phyloP scores from a whole-genome alignment of 345 rosid species.

The Salix udensis region DNA sequence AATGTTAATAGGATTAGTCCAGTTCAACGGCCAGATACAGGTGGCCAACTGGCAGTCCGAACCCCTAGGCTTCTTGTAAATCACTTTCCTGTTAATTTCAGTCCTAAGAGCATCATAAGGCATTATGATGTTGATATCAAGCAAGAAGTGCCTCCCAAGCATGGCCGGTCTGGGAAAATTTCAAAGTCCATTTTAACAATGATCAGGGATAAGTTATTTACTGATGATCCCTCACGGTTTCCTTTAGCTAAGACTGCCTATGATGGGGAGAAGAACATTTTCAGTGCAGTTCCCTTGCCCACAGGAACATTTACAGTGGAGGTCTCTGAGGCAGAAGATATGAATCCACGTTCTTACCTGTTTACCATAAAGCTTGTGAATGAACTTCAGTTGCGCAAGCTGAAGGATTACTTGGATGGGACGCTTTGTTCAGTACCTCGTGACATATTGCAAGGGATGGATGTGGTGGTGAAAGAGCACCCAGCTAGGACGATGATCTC shows the following conservation, averaged over 20 bases:
- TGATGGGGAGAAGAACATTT: constrained; percentile 84
- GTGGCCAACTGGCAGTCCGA: constrained; percentile 46
- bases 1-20: constrained; percentile 23
- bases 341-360: constrained; percentile 26
- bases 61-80: constrained; percentile 49
- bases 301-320: constrained; percentile 45
- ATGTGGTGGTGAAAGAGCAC: constrained; percentile 91
- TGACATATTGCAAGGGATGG: constrained; percentile 81
- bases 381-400: constrained; percentile 49
- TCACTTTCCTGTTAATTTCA: constrained; percentile 56
- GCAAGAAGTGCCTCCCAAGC: constrained; percentile 24
- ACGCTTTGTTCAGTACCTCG: constrained; percentile 41
- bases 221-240: constrained; percentile 39
- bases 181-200: constrained; percentile 38
- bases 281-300: constrained; percentile 55
- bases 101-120: constrained; percentile 39
- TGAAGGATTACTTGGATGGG: constrained; percentile 58
- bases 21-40: constrained; percentile 58
- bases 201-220: constrained; percentile 54
- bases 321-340: constrained; percentile 43
- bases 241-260: constrained; percentile 63
- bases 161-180: constrained; percentile 37
- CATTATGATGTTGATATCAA: constrained; percentile 71
- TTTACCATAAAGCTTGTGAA: constrained; percentile 58
- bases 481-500: constrained; percentile 57